These are phyloP conservation scores for Colletotrichum cereale DNA, from an alignment of 2,329 filamentous ascomycete genomes.

Conservation along the genomic window DNA sequence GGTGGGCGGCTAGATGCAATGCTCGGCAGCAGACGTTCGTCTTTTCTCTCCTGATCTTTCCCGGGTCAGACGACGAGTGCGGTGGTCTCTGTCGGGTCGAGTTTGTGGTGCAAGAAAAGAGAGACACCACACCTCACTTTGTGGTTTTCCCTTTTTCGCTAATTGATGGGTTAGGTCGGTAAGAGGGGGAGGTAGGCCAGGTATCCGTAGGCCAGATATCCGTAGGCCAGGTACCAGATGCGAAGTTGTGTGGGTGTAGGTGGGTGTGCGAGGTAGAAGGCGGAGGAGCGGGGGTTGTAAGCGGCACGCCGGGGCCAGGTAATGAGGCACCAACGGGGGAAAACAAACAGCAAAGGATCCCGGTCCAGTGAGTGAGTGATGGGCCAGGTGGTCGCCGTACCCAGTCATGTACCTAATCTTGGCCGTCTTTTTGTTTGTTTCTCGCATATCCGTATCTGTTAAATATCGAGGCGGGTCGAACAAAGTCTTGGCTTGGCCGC, in stretches of 20 bases:
- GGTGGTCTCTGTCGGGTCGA: not conserved
- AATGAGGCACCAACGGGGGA: slow-evolving; percentile 36
- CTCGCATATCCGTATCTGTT: not conserved
- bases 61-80: slow-evolving; percentile 22
- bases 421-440: not conserved
- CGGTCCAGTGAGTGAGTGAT: not conserved
- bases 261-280: not conserved
- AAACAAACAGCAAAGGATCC: slow-evolving; percentile 5
- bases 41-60: not conserved
- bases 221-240: slow-evolving; percentile 10
- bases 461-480: slow-evolving; percentile 14
- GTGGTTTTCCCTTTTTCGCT: slow-evolving; percentile 15
- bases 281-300: not conserved
- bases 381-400: not conserved
- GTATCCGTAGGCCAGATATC: too few species aligned
- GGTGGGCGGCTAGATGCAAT: not conserved
- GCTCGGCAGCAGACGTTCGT: not conserved
- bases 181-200: slow-evolving; percentile 7
- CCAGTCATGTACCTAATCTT: not conserved
- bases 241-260: slow-evolving; percentile 3
- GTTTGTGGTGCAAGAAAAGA: slow-evolving; percentile 13
- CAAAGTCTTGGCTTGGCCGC: slow-evolving; percentile 35
- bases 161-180: slow-evolving; percentile 17
- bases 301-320: slow-evolving; percentile 16
- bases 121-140: slow-evolving; percentile 6